A percentile compares a stretch with the other conserved stretches of the same genome.
These are phyloP conservation scores for Trametes polyzona DNA, from an alignment of 1,284 basidiomycete genomes.

Conservation along the genomic window DNA sequence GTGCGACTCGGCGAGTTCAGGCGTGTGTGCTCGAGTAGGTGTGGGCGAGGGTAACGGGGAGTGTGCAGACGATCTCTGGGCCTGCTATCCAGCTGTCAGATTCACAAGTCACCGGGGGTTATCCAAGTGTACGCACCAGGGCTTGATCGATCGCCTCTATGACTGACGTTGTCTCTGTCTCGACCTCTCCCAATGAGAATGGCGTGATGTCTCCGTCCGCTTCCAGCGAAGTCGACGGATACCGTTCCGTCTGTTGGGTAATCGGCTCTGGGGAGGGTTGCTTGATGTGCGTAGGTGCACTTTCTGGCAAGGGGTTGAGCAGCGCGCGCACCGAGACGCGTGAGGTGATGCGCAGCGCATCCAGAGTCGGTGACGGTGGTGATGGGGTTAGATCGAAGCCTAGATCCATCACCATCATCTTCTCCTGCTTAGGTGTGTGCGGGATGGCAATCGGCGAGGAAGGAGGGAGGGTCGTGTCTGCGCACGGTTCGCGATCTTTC, in stretches of 20 bases:
- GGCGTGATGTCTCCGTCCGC: constrained; percentile 13
- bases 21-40: not conserved
- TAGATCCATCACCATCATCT: not conserved
- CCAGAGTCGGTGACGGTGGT: constrained; percentile 23
- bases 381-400: constrained; percentile 15
- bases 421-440: constrained; percentile 1
- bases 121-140: not conserved
- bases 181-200: not conserved
- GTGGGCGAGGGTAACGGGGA: not conserved
- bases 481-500: not conserved
- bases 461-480: constrained; percentile 9
- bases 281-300: not conserved
- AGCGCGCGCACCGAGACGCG: constrained; percentile 15
- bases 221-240: not conserved
- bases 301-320: constrained; percentile 15
- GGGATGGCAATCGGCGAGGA: constrained; percentile 20
- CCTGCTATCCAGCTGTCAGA: too few species aligned
- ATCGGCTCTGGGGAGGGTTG: not conserved
- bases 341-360: constrained; percentile 23
- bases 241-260: not conserved
- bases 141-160: not conserved
- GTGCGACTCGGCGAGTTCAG: not conserved
- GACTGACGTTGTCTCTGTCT: not conserved
- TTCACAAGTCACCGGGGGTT: too few species aligned
- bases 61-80: not conserved